Base-by-base conservation (phyloP, 1,139 yeast genomes). In the Hyphopichia fennica region DNA sequence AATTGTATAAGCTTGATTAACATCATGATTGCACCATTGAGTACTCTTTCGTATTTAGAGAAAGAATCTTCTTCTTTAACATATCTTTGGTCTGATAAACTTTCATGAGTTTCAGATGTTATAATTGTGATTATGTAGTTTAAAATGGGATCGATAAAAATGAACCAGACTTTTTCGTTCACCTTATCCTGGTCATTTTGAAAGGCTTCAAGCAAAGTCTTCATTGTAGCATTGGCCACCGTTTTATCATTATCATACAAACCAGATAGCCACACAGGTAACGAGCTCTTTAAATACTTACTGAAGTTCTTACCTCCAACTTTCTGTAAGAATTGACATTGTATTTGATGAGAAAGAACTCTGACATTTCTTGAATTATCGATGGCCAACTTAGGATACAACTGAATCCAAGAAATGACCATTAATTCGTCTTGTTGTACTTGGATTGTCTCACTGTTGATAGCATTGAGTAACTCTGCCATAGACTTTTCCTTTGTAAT, bases 401-500 rank as follows among this genome's bases (percentile, higher is more conserved):
- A 52, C 58, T 88, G 96, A 28, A 87, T 72, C 96, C 96, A 90
- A 3, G 89, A 75, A 7, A 78, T 66, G 7, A 82, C 56, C 2
- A 77, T 74, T 45, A 78, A 51, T 37, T 84, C 84, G 46, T 80
- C 77, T 15, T 18, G 11, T 54, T 55, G 9, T 57, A 54, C 4
- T 60, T 53, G 3, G 10, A 5, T 5, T 4, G 17, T n/a, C 4
- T 28, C 17, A 33, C 20, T 33, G 4, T 14, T 4, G 10, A n/a
- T n/a, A 13, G 5, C 22, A 19, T 25, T 25, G 11, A 25, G 28
- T 28, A 91, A 63, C 32, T 87, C 95, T 10, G 53, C 62, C 29
- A 89, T 65, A 0, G 95, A 90, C 56, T 84, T 87, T 53, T 89
- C 96, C 56, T 84, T 87, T 0, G 99, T 93, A 18, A 81, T 83